Evolutionary conservation across 2,329 filamentous ascomycete genomes (phyloP).

Genomic region (Macrophomina pseudophaseolina): DNA sequence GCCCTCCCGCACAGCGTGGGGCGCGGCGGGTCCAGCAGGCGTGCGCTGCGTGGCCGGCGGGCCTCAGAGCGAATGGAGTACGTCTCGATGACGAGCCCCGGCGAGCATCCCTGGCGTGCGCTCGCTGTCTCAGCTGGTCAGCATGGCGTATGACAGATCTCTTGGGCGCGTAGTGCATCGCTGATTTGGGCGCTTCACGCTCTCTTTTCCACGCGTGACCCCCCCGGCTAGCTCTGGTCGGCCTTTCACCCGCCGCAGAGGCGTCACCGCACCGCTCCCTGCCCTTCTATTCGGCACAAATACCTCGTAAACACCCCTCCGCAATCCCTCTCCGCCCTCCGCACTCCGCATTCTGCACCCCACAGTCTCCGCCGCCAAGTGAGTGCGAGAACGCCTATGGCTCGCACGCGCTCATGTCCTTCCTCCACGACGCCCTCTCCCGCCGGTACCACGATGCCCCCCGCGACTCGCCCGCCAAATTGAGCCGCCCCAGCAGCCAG

Average conservation of each 20-base stretch:
- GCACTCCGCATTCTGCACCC: slow-evolving; percentile 18
- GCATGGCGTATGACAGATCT: slow-evolving; percentile 24
- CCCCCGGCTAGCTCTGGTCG: slow-evolving; percentile 10
- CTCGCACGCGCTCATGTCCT: slow-evolving; percentile 26
- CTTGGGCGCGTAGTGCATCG: slow-evolving; percentile 14
- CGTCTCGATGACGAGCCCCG: background rate
- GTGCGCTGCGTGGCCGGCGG: background rate
- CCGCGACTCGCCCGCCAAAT: background rate
- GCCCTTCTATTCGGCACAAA: slow-evolving; percentile 21
- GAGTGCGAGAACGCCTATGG: slow-evolving; percentile 14
- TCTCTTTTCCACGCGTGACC: slow-evolving; percentile 9
- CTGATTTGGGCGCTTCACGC: slow-evolving; percentile 15
- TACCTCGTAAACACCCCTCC: slow-evolving; percentile 21
- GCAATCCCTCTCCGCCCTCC: slow-evolving; percentile 2
- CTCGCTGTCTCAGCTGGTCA: slow-evolving; percentile 22
- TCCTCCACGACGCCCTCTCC: slow-evolving; percentile 27
- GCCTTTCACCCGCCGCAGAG: slow-evolving; percentile 10
- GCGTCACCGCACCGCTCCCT: slow-evolving; percentile 17
- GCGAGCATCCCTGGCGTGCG: slow-evolving; percentile 14
- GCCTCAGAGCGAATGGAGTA: no score
- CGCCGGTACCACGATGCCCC: slow-evolving; percentile 21
- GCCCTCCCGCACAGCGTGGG: slow-evolving; percentile 6
- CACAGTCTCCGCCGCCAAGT: slow-evolving; percentile 6
- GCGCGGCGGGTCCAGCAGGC: background rate
- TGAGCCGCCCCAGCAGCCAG: slow-evolving; percentile 25